A percentile compares a stretch with the other conserved stretches of the same genome.
Conservation (phyloP, 2,329 filamentous ascomycete species). For the Fusarium algeriense region DNA sequence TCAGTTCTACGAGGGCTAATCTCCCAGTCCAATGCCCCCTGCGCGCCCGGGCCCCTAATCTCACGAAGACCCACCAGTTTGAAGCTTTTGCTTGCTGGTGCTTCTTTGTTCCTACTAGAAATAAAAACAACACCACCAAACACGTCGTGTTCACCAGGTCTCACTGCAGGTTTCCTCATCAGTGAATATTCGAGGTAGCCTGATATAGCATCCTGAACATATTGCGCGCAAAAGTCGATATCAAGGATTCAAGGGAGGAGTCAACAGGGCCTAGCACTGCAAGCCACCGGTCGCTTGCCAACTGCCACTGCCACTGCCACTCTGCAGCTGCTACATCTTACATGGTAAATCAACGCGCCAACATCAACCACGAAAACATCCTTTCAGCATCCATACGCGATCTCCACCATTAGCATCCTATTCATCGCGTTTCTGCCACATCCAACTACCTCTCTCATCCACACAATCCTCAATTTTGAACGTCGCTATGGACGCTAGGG, state of each 20-base stretch:
- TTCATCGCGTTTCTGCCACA: slow-evolving; percentile 41
- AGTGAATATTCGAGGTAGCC: not conserved
- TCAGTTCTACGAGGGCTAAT: slow-evolving; percentile 41
- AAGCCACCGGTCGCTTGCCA: slow-evolving; percentile 16
- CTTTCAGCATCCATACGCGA: slow-evolving; percentile 28
- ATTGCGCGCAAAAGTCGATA: slow-evolving; percentile 25
- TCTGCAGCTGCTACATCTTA: slow-evolving; percentile 30
- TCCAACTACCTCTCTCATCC: slow-evolving; percentile 27
- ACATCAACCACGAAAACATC: slow-evolving; percentile 25
- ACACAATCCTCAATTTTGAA: slow-evolving; percentile 30
- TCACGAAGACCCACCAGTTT: slow-evolving; percentile 37
- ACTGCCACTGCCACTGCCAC: slow-evolving; percentile 4
- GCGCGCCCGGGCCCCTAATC: slow-evolving; percentile 47
- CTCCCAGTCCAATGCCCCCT: slow-evolving; percentile 43
- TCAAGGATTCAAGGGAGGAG: slow-evolving; percentile 11
- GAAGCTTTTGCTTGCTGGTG: slow-evolving; percentile 30
- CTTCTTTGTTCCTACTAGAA: slow-evolving; percentile 27
- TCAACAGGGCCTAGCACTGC: slow-evolving; percentile 2
- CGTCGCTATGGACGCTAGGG: slow-evolving; percentile 53
- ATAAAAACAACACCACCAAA: slow-evolving; percentile 39
- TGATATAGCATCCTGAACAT: slow-evolving; percentile 6
- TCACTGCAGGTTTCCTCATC: slow-evolving; percentile 6
- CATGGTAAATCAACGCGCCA: slow-evolving; percentile 39
- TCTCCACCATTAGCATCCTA: slow-evolving; percentile 12
- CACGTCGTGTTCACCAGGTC: slow-evolving; percentile 20